Evolutionary conservation across 2,329 filamentous ascomycete genomes (phyloP).

Genomic region (Calonectria naviculata): DNA sequence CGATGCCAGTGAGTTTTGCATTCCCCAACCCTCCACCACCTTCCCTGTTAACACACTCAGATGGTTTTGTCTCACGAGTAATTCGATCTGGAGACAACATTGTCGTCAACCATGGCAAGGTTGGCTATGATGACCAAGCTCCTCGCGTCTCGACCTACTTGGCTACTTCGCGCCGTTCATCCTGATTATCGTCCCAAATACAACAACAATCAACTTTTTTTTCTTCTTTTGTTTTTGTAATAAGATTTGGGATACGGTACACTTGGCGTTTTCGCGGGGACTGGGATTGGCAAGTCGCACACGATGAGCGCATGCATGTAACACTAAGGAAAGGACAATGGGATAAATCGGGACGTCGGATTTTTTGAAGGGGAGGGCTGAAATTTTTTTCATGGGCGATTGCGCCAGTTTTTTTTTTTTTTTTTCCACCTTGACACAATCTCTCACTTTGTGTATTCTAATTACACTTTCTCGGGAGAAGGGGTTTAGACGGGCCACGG

Average conservation of each 20-base stretch:
- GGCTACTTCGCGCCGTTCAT: background rate
- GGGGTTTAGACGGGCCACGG: background rate
- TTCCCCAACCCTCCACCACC: conserved; percentile 2
- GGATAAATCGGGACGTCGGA: conserved; percentile 15
- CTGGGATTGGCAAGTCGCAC: conserved; percentile 22
- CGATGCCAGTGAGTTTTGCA: conserved; percentile 43
- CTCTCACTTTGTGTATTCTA: background rate
- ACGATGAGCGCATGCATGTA: conserved; percentile 31
- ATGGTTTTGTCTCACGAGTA: conserved; percentile 38
- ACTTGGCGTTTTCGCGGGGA: conserved; percentile 33
- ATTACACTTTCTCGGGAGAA: background rate
- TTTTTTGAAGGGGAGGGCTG: conserved; percentile 19
- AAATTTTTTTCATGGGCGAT: conserved; percentile 6
- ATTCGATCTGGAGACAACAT: conserved; percentile 36
- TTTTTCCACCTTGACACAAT: background rate
- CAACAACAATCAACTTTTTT: background rate
- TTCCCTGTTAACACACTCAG: conserved; percentile 37
- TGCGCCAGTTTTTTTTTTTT: conserved; percentile 5
- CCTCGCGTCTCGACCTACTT: conserved; percentile 44
- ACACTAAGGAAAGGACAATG: conserved; percentile 26
- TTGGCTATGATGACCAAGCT: conserved; percentile 42
- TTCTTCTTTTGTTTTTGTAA: conserved; percentile 12
- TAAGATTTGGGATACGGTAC: conserved; percentile 29
- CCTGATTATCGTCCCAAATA: background rate
- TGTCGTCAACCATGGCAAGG: conserved; percentile 48